Conservation (phyloP, 805 yeast genomes). For the Candida piceae region DNA sequence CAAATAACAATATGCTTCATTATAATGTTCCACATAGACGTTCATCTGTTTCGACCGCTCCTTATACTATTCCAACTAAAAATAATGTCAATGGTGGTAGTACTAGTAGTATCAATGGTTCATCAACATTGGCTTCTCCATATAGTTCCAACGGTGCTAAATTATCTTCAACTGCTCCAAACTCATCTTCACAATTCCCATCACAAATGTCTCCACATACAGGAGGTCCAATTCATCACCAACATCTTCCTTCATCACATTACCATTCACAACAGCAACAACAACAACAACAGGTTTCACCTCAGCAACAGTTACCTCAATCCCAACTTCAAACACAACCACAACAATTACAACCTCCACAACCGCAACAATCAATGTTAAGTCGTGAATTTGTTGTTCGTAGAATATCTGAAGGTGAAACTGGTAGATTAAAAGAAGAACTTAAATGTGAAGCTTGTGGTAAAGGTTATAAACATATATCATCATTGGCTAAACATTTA, state of each 20-base stretch:
- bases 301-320: conserved; percentile 1
- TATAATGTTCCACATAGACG: conserved; percentile 26
- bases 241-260: conserved; percentile 4
- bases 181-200: conserved; percentile 11
- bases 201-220: conserved; percentile 15
- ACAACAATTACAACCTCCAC: conserved; percentile 7
- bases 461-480: conserved; percentile 83
- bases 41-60: conserved; percentile 33
- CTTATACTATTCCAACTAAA: conserved; percentile 32
- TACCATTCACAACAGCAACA: conserved; percentile 8
- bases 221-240: conserved; percentile 21
- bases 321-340: neutral
- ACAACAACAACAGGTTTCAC: conserved; percentile 6
- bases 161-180: conserved; percentile 21
- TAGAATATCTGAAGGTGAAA: conserved; percentile 80
- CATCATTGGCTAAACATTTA: conserved; percentile 80
- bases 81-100: conserved; percentile 4
- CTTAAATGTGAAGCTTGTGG: conserved; percentile 89
- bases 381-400: conserved; percentile 72
- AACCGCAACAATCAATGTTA: conserved; percentile 40
- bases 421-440: conserved; percentile 79
- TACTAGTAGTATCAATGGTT: neutral
- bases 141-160: conserved; percentile 5
- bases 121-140: conserved; percentile 1
- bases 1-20: conserved; percentile 8